phyloP scores from a whole-genome alignment of 805 yeast genomes.

The Kazachstania martiniae region DNA sequence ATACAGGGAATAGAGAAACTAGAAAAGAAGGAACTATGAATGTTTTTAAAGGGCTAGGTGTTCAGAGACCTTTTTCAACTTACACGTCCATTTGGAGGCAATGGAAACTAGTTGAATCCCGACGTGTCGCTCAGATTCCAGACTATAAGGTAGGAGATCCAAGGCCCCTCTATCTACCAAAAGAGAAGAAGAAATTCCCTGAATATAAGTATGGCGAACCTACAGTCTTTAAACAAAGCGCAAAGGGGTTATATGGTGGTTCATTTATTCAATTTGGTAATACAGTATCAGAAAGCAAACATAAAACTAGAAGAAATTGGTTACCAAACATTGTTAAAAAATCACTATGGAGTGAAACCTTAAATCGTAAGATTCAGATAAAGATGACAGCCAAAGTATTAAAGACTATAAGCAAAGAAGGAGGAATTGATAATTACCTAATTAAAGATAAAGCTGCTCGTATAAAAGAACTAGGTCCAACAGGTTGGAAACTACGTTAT shows the following conservation, averaged over 20 bases:
- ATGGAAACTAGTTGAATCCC: constrained; percentile 37
- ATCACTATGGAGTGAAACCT: constrained; percentile 74
- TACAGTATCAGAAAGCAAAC: constrained; percentile 62
- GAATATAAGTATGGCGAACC: constrained; percentile 75
- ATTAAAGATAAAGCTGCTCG: constrained; percentile 82
- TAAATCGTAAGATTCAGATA: constrained; percentile 45
- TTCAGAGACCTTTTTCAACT: constrained; percentile 14
- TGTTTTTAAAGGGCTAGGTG: background rate
- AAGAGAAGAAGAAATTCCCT: constrained; percentile 38
- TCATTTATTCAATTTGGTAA: constrained; percentile 68
- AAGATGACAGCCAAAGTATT: constrained; percentile 71
- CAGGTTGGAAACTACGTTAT: constrained; percentile 86
- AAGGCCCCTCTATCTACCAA: constrained; percentile 38
- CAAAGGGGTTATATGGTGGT: constrained; percentile 87
- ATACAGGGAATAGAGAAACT: constrained; percentile 1
- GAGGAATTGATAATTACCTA: constrained; percentile 86
- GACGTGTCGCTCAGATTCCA: constrained; percentile 35
- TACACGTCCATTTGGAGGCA: constrained; percentile 14
- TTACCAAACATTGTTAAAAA: constrained; percentile 70
- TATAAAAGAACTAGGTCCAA: constrained; percentile 82
- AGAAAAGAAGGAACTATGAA: background rate
- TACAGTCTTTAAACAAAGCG: constrained; percentile 66
- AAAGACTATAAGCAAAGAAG: constrained; percentile 82
- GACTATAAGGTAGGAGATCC: constrained; percentile 44
- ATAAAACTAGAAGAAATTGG: constrained; percentile 70